Evolutionary conservation across 495 filamentous ascomycete species (phyloP), one percentile per base, ranked within the genome.

Genomic region (Articulospora tetracladia): DNA sequence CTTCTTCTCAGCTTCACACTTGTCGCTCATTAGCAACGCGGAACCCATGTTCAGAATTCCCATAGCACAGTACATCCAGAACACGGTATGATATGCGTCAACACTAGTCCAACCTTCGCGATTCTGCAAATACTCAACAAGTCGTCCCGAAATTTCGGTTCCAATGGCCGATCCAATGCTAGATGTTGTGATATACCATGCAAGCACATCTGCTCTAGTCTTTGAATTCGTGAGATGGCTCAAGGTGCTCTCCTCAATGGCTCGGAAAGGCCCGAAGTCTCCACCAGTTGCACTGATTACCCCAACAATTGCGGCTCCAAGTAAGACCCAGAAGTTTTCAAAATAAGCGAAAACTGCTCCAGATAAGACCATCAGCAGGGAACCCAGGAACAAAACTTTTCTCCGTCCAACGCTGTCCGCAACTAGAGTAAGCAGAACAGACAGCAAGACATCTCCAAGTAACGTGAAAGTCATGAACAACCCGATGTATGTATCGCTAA

Each of bases 391-490:
- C 19, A 95, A 72, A 13, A 88, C 83, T 4, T 76, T 78, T 54
- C 86, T 82, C 39, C 91, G 78, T 10, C 91, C 90, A 46, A 92
- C 72, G 0, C 78, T 69, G 72, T 95, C 91, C 0, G 91, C 90
- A 53, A 88, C 81, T 1, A 91, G 73, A 0, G 91, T 91, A 20
- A 96, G 77, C 23, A 87, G 65, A 10, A 91, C 82, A 44, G 88
- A 90, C 59, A 95, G 86, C 28, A 86, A 66, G 2, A 91, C 86
- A 75, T 96, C 91, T 22, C 91, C 91, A 12, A 89, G 72, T 47
- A 94, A 73, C 0, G 91, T 96, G 41, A 93, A 72, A 1, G 88
- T 91, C 90, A 96, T 96, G 71, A 96, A 93, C 6, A 92, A 74
- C 17, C 91, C 91, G 50, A 90, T 92, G 10, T 76, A 75, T 15